Conservation (phyloP, 345 rosid genomes). For the Moringa oleifera region DNA sequence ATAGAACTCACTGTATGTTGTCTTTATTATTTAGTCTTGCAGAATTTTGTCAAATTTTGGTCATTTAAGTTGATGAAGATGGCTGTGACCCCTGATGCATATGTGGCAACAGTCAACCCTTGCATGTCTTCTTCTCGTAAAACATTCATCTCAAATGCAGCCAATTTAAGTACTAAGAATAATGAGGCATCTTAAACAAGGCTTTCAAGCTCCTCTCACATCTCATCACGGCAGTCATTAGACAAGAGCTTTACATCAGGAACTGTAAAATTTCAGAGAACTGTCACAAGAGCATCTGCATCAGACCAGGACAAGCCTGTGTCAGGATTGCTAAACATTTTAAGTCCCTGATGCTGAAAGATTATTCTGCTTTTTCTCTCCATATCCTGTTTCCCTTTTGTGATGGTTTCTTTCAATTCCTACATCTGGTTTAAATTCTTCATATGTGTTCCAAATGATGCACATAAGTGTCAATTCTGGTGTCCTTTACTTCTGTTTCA, state of each 20-base stretch:
- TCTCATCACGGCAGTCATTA: slow-evolving; percentile 28
- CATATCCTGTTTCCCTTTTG: slow-evolving; percentile 2
- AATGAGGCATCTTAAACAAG: slow-evolving; percentile 29
- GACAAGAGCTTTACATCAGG: slow-evolving; percentile 16
- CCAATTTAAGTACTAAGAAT: slow-evolving; percentile 13
- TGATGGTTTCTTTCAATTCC: neutral
- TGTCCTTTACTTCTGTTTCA: no score
- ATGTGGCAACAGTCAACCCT: slow-evolving; percentile 31
- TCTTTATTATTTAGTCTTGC: no score
- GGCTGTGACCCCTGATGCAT: no score
- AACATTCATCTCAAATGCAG: slow-evolving; percentile 9
- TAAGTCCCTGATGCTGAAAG: slow-evolving; percentile 62
- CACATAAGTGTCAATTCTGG: no score
- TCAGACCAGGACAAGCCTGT: slow-evolving; percentile 29
- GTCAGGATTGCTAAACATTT: slow-evolving; percentile 45
- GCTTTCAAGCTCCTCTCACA: slow-evolving; percentile 33
- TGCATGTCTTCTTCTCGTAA: slow-evolving; percentile 23
- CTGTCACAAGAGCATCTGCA: slow-evolving; percentile 30
- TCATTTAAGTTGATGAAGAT: no score
- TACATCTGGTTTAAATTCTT: neutral
- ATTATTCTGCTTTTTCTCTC: slow-evolving; percentile 11
- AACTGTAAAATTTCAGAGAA: slow-evolving; percentile 17
- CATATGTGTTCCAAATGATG: no score
- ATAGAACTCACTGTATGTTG: no score
- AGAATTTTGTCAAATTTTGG: no score